phyloP scores from a whole-genome alignment of 2,329 filamentous ascomycete species.

The Laburnicola sp. region DNA sequence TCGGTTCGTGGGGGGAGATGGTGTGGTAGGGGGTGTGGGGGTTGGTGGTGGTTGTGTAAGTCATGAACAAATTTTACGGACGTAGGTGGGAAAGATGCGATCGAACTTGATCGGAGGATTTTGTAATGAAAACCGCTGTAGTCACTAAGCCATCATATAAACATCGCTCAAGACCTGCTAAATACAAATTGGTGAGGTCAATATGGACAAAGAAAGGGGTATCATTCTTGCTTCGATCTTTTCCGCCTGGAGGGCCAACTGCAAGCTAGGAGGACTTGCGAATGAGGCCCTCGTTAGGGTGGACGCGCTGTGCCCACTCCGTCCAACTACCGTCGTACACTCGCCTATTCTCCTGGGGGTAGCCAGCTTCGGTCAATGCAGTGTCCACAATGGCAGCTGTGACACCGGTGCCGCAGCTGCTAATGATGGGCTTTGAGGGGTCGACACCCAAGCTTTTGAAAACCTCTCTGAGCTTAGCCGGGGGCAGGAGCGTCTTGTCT shows the following conservation, averaged over 20 bases:
- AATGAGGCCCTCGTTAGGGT: constrained; percentile 65
- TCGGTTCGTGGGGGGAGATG: too few relatives aligned
- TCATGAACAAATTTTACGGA: too few relatives aligned
- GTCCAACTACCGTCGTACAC: constrained; percentile 99
- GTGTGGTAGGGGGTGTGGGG: too few relatives aligned
- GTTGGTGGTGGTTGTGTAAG: too few relatives aligned
- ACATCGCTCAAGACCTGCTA: neutral
- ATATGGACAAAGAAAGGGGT: constrained; percentile 2
- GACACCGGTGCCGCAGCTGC: constrained; percentile 89
- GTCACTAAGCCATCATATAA: neutral
- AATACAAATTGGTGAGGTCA: neutral
- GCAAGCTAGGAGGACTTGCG: constrained; percentile 48
- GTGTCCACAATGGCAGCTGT: constrained; percentile 90
- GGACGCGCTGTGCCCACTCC: constrained; percentile 73
- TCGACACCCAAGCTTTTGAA: constrained; percentile 82
- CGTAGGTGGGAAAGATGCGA: too few relatives aligned
- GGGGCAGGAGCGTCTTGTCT: constrained; percentile 77
- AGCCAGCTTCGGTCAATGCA: constrained; percentile 77
- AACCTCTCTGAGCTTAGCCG: constrained; percentile 70
- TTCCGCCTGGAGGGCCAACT: too few relatives aligned
- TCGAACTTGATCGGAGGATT: too few relatives aligned
- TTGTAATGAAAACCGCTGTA: too few relatives aligned
- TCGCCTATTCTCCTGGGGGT: constrained; percentile 68
- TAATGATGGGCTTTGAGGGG: constrained; percentile 77
- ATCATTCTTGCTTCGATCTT: neutral